These are phyloP conservation scores for Saccharum officinarum DNA, from an alignment of 176 grass and related monocot genomes.

Conservation along the genomic window DNA sequence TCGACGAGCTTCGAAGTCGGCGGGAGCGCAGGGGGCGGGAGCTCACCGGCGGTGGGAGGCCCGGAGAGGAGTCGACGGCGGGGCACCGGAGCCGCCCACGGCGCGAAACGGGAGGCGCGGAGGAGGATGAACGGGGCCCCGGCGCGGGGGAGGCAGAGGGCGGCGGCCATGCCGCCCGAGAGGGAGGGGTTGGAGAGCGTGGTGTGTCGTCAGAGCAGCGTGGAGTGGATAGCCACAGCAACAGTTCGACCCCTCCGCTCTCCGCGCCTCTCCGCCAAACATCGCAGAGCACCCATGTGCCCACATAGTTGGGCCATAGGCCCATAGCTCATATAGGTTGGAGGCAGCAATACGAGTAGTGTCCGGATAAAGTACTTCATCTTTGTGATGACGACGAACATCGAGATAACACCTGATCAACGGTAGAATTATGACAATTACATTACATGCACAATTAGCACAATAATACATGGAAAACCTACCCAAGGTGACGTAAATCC, in stretches of 20 bases:
- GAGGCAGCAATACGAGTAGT: no score
- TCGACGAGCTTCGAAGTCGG: slow-evolving; percentile 28
- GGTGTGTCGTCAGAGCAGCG: not conserved
- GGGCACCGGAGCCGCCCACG: slow-evolving; percentile 4
- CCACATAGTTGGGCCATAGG: not conserved
- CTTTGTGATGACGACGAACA: no score
- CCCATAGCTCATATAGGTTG: not conserved
- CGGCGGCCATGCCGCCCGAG: slow-evolving; percentile 32
- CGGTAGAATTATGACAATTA: no score
- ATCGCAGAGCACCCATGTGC: not conserved
- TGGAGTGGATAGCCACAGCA: not conserved
- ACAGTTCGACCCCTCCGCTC: not conserved
- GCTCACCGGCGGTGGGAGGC: slow-evolving; percentile 31
- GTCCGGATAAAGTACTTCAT: no score
- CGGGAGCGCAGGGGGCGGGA: slow-evolving; percentile 6
- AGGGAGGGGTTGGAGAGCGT: not conserved
- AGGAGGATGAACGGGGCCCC: slow-evolving; percentile 29
- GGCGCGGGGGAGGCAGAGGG: not conserved
- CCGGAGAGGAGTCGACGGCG: slow-evolving; percentile 32
- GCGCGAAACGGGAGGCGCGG: not conserved
- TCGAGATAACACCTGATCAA: no score
- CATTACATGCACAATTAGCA: no score
- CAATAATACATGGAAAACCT: no score
- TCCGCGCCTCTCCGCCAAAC: not conserved
- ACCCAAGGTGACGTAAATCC: no score